Percentiles rank a stretch among this genome's conserved stretches.
phyloP scores from a whole-genome alignment of 208 protist species.

The Wallacemonas rigidus region DNA sequence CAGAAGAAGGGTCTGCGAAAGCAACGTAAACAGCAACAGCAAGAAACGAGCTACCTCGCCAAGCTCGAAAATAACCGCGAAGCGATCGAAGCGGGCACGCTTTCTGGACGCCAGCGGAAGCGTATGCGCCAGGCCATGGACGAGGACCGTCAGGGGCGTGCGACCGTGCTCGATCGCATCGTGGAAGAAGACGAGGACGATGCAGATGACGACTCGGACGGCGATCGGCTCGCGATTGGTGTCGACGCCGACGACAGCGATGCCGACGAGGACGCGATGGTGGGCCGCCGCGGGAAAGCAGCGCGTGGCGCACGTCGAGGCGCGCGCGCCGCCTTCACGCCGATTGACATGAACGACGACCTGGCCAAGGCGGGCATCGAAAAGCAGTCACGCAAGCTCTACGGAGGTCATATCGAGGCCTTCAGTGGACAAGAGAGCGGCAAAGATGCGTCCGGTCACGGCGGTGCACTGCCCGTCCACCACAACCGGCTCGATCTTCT shows the following conservation, averaged over 20 bases:
- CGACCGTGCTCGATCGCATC: constrained; percentile 16
- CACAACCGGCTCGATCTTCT: constrained; percentile 17
- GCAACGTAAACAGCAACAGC: constrained; percentile 97
- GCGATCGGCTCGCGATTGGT: neutral
- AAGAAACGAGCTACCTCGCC: constrained; percentile 97
- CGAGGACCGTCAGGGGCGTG: constrained; percentile 46
- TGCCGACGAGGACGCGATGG: neutral
- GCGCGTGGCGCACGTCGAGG: neutral
- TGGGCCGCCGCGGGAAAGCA: neutral
- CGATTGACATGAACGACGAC: constrained; percentile 73
- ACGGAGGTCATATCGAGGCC: constrained; percentile 6
- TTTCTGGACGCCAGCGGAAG: constrained; percentile 63
- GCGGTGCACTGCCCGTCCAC: constrained; percentile 11
- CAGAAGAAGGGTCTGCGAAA: constrained; percentile 99
- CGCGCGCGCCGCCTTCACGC: constrained; percentile 32
- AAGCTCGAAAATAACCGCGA: constrained; percentile 97
- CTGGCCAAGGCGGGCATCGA: constrained; percentile 66
- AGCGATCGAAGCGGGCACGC: constrained; percentile 95
- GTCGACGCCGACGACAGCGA: constrained; percentile 12
- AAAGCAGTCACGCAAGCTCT: constrained; percentile 56
- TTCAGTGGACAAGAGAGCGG: neutral
- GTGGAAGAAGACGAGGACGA: constrained; percentile 30
- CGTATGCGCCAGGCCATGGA: constrained; percentile 73
- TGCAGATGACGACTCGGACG: constrained; percentile 17
- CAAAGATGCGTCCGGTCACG: neutral